phyloP scores from a whole-genome alignment of 768 basidiomycete species.

The Boletus sp. region DNA sequence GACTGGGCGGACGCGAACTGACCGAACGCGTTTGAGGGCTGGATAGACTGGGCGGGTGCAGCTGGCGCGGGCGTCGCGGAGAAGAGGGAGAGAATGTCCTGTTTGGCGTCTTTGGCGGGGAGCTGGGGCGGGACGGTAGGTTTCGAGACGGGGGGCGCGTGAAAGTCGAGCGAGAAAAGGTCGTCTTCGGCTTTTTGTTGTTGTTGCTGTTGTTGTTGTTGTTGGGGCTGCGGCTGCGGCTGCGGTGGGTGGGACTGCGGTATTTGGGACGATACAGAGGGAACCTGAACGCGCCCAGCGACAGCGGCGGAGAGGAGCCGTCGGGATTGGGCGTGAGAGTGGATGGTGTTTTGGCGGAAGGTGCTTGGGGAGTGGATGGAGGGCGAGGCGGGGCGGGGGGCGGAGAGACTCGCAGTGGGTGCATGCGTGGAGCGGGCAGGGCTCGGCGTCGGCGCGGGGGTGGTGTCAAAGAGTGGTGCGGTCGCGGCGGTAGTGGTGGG shows the following conservation, averaged over 20 bases:
- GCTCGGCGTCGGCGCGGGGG: background rate
- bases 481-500: background rate
- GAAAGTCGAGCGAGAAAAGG: constrained; percentile 85
- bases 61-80: constrained; percentile 40
- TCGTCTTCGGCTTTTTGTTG: constrained; percentile 47
- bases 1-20: constrained; percentile 32
- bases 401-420: constrained; percentile 19
- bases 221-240: background rate
- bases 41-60: constrained; percentile 24
- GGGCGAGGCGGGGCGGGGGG: constrained; percentile 30
- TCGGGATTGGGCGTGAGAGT: constrained; percentile 22
- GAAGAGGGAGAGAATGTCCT: constrained; percentile 84
- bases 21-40: constrained; percentile 32
- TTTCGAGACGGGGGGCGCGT: constrained; percentile 43
- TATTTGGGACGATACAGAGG: background rate
- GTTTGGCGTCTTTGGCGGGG: constrained; percentile 70
- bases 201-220: background rate
- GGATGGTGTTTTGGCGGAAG: constrained; percentile 15
- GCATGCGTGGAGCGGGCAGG: constrained; percentile 5
- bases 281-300: constrained; percentile 23
- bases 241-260: background rate
- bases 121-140: constrained; percentile 24
- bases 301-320: constrained; percentile 39
- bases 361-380: constrained; percentile 23
- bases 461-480: constrained; percentile 7